Base-by-base conservation (phyloP, 176 grass and related monocot genomes). In the Raddia guianensis region DNA sequence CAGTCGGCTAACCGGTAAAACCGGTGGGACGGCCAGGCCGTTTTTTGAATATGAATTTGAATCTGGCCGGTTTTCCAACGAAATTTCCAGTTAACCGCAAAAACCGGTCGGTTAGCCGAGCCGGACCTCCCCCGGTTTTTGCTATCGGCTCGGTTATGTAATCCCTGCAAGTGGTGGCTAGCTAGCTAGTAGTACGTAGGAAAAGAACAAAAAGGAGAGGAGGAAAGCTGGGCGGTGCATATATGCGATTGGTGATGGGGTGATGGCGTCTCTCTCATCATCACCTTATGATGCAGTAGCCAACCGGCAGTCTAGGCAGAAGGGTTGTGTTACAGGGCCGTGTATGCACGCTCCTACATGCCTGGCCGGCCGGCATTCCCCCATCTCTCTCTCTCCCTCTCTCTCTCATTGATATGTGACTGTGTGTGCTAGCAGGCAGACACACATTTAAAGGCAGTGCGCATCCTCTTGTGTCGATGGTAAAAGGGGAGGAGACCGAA, bases 271-370 rank as follows among this genome's bases (percentile, higher is more conserved):
- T 74, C 70, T 75, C 42, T 90, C 88, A 88, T 89, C 87, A 84
- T 88, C 43, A 83, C 64, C 82, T 74, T 60, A 83, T 88, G 76
- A 89, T 89, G 76, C 82, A 73, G 76, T 83, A 69, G 69, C 87
- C 81, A 80, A 74, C 77, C 63, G 37, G 73, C 43, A 70, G 64
- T 66, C 27, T 40, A 60, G 63, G 72, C 72, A 76, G 73, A 61
- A 84, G 65, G 73, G 48, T 52, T 63, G 54, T 69, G 58, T 64
- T 64, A 64, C 59, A 70, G 20, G 21, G 53, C n/a, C n/a, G n/a
- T n/a, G 5, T 64, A n/a, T 56, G 63, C 63, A 66, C 63, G 5
- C 70, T 55, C 47, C 32, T 55, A 12, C 33, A 58, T 57, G 51
- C 48, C 14, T 49, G 37, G 19, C 3, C n/a, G n/a, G n/a, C n/a